Percentiles rank a stretch among this genome's conserved stretches.
phyloP scores from a whole-genome alignment of 345 rosid species.

The Bruguiera sexangula region DNA sequence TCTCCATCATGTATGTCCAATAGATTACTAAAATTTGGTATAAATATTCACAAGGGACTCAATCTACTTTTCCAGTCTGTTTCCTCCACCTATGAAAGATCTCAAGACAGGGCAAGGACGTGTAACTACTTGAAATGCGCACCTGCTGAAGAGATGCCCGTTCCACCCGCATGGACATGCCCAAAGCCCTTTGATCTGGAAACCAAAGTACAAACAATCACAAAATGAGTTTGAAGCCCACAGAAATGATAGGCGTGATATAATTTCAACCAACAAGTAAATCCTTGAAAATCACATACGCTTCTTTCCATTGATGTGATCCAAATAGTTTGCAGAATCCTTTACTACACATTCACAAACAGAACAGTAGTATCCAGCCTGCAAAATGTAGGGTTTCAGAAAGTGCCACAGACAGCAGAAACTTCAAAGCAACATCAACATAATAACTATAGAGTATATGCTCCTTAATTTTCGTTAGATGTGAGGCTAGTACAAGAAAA shows the following conservation, averaged over 20 bases:
- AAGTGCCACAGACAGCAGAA: not conserved
- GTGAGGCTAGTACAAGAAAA: not conserved
- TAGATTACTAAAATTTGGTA: no score
- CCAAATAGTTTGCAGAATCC: constrained; percentile 99
- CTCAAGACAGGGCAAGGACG: not conserved
- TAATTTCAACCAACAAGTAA: not conserved
- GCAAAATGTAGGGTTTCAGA: constrained; percentile 19
- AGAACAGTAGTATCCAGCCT: constrained; percentile 95
- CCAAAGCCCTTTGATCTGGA: constrained; percentile 95
- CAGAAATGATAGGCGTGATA: not conserved
- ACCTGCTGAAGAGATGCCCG: constrained; percentile 90
- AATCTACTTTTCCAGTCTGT: not conserved
- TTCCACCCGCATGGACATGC: constrained; percentile 98
- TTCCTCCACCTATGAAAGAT: not conserved
- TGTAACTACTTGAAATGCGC: constrained; percentile 9
- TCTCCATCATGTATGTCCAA: no score
- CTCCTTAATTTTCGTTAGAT: no score
- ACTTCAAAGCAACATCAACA: not conserved
- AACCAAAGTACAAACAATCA: constrained; percentile 12
- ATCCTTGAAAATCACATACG: constrained; percentile 43
- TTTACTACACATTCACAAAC: constrained; percentile 97
- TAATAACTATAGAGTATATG: no score
- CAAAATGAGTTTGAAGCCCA: constrained; percentile 5
- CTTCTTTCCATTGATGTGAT: constrained; percentile 98
- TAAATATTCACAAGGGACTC: no score